phyloP scores from a whole-genome alignment of 192 early-diverging fungal genomes.

The Podila clonocystis region DNA sequence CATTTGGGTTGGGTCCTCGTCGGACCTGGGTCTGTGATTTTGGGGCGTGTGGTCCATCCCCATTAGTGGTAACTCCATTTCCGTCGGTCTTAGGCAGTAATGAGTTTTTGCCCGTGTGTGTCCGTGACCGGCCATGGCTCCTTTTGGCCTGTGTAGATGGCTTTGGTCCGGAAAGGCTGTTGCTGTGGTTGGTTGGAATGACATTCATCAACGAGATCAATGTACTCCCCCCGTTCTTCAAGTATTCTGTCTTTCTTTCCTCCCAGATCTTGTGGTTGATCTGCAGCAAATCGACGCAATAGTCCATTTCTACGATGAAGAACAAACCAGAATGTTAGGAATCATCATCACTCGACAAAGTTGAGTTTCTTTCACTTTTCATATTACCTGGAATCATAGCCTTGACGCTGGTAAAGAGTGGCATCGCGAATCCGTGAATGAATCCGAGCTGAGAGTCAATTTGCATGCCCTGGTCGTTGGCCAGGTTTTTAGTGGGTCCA shows the following conservation, averaged over 20 bases:
- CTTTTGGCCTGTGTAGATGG: neutral
- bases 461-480: constrained; percentile 58
- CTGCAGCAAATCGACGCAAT: constrained; percentile 43
- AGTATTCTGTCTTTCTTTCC: constrained; percentile 41
- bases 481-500: constrained; percentile 59
- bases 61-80: neutral
- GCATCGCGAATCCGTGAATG: constrained; percentile 62
- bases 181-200: neutral
- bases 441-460: constrained; percentile 65
- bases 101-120: neutral
- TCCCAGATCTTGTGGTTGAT: constrained; percentile 50
- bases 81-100: neutral
- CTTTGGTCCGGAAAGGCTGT: neutral
- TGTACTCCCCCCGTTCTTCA: constrained; percentile 24
- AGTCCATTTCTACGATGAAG: constrained; percentile 44
- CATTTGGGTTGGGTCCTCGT: neutral
- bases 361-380: neutral
- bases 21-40: constrained; percentile 5
- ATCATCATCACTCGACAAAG: neutral
- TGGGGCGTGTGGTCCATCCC: neutral
- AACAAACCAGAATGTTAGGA: neutral
- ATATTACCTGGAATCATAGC: constrained; percentile 58
- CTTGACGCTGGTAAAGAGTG: constrained; percentile 56
- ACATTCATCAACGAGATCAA: neutral
- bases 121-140: constrained; percentile 2